Conservation (phyloP, 1,284 basidiomycete genomes). For the Pseudozyma sp. region DNA sequence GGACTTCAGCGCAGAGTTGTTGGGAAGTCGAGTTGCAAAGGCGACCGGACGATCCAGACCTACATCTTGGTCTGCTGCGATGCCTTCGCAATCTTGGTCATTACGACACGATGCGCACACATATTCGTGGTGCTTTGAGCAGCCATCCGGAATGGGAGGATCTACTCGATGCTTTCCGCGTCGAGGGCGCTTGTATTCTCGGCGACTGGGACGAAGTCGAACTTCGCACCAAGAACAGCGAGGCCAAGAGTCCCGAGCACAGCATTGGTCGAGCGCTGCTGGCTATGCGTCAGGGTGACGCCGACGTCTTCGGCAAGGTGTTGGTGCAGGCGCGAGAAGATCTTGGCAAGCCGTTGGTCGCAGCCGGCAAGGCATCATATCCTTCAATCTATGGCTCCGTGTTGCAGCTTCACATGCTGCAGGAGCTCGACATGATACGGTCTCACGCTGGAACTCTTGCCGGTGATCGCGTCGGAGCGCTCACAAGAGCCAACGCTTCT, state of each 20-base stretch:
- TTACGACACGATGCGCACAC: conserved; percentile 95
- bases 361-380: conserved; percentile 80
- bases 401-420: conserved; percentile 85
- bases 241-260: conserved; percentile 75
- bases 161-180: conserved; percentile 83
- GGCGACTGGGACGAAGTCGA: conserved; percentile 82
- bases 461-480: conserved; percentile 17
- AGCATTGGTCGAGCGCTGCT: conserved; percentile 86
- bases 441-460: conserved; percentile 21
- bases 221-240: conserved; percentile 70
- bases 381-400: conserved; percentile 87
- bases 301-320: conserved; percentile 61
- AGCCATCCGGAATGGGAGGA: conserved; percentile 86
- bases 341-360: conserved; percentile 83
- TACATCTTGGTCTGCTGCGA: conserved; percentile 88
- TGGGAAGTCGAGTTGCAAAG: conserved; percentile 98
- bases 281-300: conserved; percentile 77
- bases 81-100: conserved; percentile 96
- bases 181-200: conserved; percentile 95
- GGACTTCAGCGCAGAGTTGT: conserved; percentile 99
- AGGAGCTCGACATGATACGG: conserved; percentile 83
- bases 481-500: conserved; percentile 69
- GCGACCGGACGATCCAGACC: conserved; percentile 85
- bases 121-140: conserved; percentile 90
- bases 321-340: conserved; percentile 79